Conservation (phyloP, 78 protist species). For the Isochrysis galbana region DNA sequence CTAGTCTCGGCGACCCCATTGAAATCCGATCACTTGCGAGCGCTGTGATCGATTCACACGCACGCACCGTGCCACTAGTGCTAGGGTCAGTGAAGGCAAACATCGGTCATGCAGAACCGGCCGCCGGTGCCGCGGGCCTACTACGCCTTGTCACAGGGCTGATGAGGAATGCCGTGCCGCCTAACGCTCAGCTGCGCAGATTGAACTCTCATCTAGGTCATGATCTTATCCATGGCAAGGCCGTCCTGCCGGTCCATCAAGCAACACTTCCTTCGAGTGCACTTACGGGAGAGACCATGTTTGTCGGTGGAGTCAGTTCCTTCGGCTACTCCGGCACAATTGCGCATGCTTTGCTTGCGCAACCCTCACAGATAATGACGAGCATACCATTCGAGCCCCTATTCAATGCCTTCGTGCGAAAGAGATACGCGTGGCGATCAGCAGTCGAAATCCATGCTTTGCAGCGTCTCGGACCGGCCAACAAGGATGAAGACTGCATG, state of each 20-base stretch:
- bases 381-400: too few relatives aligned
- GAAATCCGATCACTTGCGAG: neutral
- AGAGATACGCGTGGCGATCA: too few relatives aligned
- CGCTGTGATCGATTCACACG: neutral
- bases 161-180: too few relatives aligned
- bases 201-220: neutral
- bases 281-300: neutral
- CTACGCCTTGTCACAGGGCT: neutral
- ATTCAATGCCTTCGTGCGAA: too few relatives aligned
- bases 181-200: neutral
- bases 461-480: neutral
- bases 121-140: constrained; percentile 14
- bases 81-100: constrained; percentile 70
- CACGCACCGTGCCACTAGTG: neutral
- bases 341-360: constrained; percentile 12
- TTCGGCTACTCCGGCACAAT: constrained; percentile 27
- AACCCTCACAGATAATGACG: too few relatives aligned
- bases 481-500: neutral
- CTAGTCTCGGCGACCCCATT: neutral
- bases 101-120: constrained; percentile 74
- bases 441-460: neutral
- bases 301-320: neutral
- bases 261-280: neutral
- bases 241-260: neutral
- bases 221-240: neutral